Conservation (phyloP, 129 eudicot genomes). For the Flaveria robusta region DNA sequence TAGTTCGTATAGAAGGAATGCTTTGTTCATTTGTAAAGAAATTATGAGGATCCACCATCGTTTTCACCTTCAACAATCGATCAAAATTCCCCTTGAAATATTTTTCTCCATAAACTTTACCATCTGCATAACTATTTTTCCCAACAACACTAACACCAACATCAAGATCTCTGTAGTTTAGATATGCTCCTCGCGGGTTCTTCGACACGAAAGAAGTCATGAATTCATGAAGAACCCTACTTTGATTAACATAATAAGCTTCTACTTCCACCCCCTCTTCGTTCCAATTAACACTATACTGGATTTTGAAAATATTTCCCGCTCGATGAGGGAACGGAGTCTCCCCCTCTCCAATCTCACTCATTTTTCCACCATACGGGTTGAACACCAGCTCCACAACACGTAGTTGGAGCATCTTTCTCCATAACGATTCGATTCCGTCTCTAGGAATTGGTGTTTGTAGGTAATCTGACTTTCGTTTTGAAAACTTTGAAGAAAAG, state of each 20-base stretch:
- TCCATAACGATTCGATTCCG: conserved; percentile 31
- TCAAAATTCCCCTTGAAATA: conserved; percentile 47
- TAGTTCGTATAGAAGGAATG: conserved; percentile 21
- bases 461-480: conserved; percentile 47
- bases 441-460: conserved; percentile 33
- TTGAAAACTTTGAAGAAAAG: conserved; percentile 7
- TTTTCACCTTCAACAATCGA: conserved; percentile 44
- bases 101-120: conserved; percentile 40
- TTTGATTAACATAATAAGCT: conserved; percentile 36
- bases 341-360: conserved; percentile 38
- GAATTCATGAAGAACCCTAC: conserved; percentile 30
- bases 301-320: conserved; percentile 40
- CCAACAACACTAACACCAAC: conserved; percentile 38
- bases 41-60: conserved; percentile 35
- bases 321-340: conserved; percentile 50
- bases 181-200: conserved; percentile 39
- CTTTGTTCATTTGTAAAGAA: conserved; percentile 52
- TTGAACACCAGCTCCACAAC: conserved; percentile 33
- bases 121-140: conserved; percentile 36
- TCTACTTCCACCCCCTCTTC: conserved; percentile 25
- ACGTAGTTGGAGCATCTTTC: conserved; percentile 32
- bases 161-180: conserved; percentile 46
- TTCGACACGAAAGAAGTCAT: conserved; percentile 48
- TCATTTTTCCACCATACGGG: conserved; percentile 52
- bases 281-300: conserved; percentile 43